Base-by-base conservation (phyloP, 495 filamentous ascomycete species). In the Eremomyces bilateralis region DNA sequence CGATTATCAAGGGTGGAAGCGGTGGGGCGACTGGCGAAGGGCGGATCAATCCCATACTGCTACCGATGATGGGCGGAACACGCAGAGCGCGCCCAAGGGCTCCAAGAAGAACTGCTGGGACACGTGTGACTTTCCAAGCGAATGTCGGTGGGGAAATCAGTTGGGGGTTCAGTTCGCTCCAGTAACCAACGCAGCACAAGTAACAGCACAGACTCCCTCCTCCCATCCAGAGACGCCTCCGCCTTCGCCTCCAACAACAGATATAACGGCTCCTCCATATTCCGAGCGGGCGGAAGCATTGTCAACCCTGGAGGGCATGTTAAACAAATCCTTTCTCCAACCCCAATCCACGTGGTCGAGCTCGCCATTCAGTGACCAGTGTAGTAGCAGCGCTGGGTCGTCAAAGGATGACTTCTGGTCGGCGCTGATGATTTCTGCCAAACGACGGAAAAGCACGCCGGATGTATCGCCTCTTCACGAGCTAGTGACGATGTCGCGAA, bases 1-100 rank as follows among this genome's bases (percentile, higher is more conserved):
- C 36, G 60, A 64, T 38, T 63, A 64, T 37, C 35, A 36, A 5
- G 57, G 60, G 4, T 64, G 60, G 60, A 53, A 56, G 35, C 34
- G 32, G 12, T 58, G 53, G 44, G 51, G 51, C 6, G 33, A 34
- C 1, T 61, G 59, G 60, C 38, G 53, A 32, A 40, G 53, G 21
- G 42, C 35, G 20, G 30, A 11, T 6, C 10, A 32, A 11, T 8
- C 13, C 24, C 8, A 28, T 28, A 8, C 13, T 8, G 8, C 24
- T 13, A 28, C 24, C n/a, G n/a, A n/a, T n/a, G n/a, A n/a, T n/a
- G n/a, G n/a, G n/a, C n/a, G n/a, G n/a, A n/a, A n/a, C n/a, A n/a
- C 10, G 30, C 30, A 32, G 18, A 32, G 6, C 18, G 30, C 30
- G 6, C 31, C 31, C 13, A n/a, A 5, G 31, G 29, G 17, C 39